These are phyloP conservation scores for Aspergillus sp. DNA, from an alignment of 2,329 filamentous ascomycete genomes.

Conservation along the genomic window DNA sequence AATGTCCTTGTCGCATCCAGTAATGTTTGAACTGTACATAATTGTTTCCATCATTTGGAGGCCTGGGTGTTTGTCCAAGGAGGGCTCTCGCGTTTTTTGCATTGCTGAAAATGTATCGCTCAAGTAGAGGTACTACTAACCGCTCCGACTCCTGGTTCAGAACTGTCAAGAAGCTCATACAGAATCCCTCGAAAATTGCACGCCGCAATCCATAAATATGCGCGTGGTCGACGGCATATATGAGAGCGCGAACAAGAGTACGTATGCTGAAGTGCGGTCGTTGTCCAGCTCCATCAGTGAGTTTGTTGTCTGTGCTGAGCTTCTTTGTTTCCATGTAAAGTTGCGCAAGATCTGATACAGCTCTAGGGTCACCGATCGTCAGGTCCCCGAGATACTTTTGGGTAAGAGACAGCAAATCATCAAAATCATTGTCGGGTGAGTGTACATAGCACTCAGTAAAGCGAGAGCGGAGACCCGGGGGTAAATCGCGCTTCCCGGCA, in stretches of 20 bases:
- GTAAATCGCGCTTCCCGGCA: conserved; percentile 89
- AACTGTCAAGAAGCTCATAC: conserved; percentile 93
- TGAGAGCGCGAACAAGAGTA: conserved; percentile 81
- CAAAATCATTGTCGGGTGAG: conserved; percentile 76
- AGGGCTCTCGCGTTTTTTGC: conserved; percentile 63
- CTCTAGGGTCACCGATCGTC: conserved; percentile 62
- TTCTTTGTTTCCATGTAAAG: conserved; percentile 84
- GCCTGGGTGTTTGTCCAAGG: conserved; percentile 67
- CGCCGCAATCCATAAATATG: conserved; percentile 76
- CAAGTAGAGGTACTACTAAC: conserved; percentile 68
- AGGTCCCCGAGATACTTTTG: conserved; percentile 73
- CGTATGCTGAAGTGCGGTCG: conserved; percentile 94
- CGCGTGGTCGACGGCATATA: conserved; percentile 77
- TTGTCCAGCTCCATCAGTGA: conserved; percentile 93
- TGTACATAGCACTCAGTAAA: conserved; percentile 96
- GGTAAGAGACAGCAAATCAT: conserved; percentile 81
- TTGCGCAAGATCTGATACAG: conserved; percentile 70
- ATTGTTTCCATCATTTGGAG: conserved; percentile 64
- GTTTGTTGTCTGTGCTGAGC: conserved; percentile 67
- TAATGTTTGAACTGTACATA: conserved; percentile 87
- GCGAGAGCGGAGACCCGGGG: conserved; percentile 75
- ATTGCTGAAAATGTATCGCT: conserved; percentile 67
- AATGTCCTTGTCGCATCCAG: conserved; percentile 73
- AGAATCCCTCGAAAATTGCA: conserved; percentile 88
- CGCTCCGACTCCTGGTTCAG: conserved; percentile 74